Base-by-base conservation (phyloP, 139 green algal genomes). In the Spirogloea muscicola region DNA sequence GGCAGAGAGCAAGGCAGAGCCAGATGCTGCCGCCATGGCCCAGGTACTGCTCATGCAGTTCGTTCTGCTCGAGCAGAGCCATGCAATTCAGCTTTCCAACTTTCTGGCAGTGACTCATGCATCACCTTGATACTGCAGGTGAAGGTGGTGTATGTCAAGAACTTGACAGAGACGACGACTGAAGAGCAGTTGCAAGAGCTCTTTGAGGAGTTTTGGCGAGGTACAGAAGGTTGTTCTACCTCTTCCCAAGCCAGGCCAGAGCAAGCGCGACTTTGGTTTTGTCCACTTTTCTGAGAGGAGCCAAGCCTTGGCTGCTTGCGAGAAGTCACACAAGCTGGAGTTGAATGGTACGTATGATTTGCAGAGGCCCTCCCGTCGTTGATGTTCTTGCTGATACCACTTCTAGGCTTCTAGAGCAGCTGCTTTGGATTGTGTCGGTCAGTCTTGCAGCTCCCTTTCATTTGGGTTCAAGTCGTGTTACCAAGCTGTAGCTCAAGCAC, bases 121-220 rank as follows among this genome's bases (percentile, higher is more conserved):
- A n/a, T n/a, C n/a, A n/a, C n/a, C n/a, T n/a, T n/a, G n/a, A n/a
- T n/a, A n/a, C 34, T 38, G 39, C 72, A 89, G 84, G 88, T 93
- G 18, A 88, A 88, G 73, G 82, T 86, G 10, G 79, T 96, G 3
- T 96, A 93, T 63, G 86, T 96, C 51, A 93, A 90, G 52, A 87
- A 86, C 84, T 73, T 96, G 64, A 88, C 89, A 1, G 83, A 87
- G 37, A 78, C 58, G 2, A 81, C 81, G 3, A 87, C 36, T 2
- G 90, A 96, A 68, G 64, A 85, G 2, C 74, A 90, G 52, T 64
- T 96, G 52, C 77, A 71, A 10, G 74, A 84, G 34, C 29, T 88
- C 5, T 96, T 96, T 74, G 58, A 66, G 34, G 34, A 58, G 68
- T 4, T 89, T 90, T 48, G 90, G 90, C 33, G 81, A 90, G 58